Percentiles rank a stretch among this genome's conserved stretches.
Evolutionary conservation across 768 basidiomycete genomes (phyloP).

Genomic region (Termitomyces titanicus): DNA sequence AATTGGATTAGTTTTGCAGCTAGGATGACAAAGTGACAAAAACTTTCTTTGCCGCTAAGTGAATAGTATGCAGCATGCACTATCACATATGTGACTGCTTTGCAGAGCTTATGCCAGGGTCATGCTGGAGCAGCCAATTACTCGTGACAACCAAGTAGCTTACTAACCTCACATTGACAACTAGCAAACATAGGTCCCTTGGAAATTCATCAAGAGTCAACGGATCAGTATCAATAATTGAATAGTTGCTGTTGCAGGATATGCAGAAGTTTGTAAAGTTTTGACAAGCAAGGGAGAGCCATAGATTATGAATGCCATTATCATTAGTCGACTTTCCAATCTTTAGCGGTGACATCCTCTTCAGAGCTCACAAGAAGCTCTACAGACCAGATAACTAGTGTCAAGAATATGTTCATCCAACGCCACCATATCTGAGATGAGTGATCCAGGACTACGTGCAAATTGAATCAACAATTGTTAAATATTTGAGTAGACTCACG

Average conservation of each 20-base stretch:
- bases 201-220: no score
- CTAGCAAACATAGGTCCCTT: no score
- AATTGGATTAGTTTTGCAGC: no score
- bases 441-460: conserved; percentile 69
- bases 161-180: no score
- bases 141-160: no score
- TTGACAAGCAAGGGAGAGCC: neutral
- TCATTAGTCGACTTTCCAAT: conserved; percentile 75
- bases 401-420: conserved; percentile 89
- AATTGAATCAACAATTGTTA: neutral
- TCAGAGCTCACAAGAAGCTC: conserved; percentile 79
- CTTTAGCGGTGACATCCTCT: conserved; percentile 58
- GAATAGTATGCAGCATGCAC: no score
- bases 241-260: neutral
- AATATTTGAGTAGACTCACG: conserved; percentile 44
- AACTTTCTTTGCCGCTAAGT: no score
- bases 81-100: no score
- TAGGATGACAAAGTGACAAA: no score
- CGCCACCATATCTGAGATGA: conserved; percentile 94
- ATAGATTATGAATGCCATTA: neutral
- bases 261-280: neutral
- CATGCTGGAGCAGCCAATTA: no score
- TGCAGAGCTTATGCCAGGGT: no score
- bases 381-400: conserved; percentile 76
- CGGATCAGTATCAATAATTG: no score